Conservation (phyloP, 2,329 filamentous ascomycete species). For the Blumeria hordei region DNA sequence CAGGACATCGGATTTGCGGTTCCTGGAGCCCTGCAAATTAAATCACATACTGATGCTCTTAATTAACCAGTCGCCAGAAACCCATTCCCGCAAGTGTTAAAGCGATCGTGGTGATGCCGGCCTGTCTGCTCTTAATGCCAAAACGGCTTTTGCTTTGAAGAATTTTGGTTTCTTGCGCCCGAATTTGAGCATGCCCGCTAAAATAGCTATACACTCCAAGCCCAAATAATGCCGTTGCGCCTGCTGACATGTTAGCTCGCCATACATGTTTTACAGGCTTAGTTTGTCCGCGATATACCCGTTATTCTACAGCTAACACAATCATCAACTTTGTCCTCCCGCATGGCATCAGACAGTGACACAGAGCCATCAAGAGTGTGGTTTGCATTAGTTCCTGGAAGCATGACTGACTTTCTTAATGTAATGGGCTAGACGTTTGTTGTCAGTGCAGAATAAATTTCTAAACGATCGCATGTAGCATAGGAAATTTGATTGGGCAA, state of each 20-base stretch:
- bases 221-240: constrained; percentile 50
- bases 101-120: constrained; percentile 44
- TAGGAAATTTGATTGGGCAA: no score
- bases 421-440: no score
- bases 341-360: constrained; percentile 9
- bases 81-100: constrained; percentile 44
- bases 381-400: constrained; percentile 4
- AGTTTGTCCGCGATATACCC: constrained; percentile 5
- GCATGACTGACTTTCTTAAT: neutral
- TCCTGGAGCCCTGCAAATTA: no score
- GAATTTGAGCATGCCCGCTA: constrained; percentile 48
- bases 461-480: no score
- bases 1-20: no score
- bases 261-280: neutral
- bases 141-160: constrained; percentile 45
- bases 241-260: constrained; percentile 19
- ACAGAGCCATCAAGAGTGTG: constrained; percentile 10
- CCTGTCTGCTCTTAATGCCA: constrained; percentile 43
- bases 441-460: no score
- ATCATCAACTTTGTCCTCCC: constrained; percentile 17
- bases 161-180: constrained; percentile 38
- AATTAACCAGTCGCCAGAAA: constrained; percentile 25
- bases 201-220: constrained; percentile 57
- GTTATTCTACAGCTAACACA: constrained; percentile 14
- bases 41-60: neutral